Evolutionary conservation across 352 stramenopile species (phyloP).

Genomic region (Globisporangium canariense): DNA sequence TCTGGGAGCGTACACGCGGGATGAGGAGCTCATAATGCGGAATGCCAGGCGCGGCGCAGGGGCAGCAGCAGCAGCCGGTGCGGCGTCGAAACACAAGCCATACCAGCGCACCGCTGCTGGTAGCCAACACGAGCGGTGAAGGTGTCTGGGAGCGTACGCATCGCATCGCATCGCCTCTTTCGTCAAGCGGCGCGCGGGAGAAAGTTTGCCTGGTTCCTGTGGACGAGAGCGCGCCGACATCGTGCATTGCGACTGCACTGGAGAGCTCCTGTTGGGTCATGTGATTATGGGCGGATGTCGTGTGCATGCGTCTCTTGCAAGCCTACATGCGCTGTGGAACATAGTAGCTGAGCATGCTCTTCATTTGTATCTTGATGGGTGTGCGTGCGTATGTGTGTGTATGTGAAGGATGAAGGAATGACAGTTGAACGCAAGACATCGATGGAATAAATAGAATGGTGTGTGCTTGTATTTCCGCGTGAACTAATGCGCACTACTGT

Average conservation of each 20-base stretch:
- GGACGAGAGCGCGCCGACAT: not conserved
- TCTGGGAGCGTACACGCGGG: constrained; percentile 13
- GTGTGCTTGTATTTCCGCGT: not conserved
- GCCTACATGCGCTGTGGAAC: too few relatives aligned
- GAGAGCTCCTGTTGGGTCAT: too few relatives aligned
- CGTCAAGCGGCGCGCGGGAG: not conserved
- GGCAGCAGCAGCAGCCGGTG: constrained; percentile 4
- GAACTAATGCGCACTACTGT: not conserved
- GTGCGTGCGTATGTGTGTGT: too few relatives aligned
- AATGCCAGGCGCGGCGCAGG: constrained; percentile 4
- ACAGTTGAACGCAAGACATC: not conserved
- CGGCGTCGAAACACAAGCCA: constrained; percentile 4
- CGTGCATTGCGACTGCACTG: not conserved
- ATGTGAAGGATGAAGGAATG: not conserved
- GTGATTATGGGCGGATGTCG: too few relatives aligned
- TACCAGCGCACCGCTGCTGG: too few relatives aligned
- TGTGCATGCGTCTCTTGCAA: too few relatives aligned
- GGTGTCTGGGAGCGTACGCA: constrained; percentile 2
- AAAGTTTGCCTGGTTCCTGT: constrained; percentile 1
- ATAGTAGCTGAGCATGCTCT: too few relatives aligned
- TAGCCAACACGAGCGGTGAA: not conserved
- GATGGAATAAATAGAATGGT: constrained; percentile 2
- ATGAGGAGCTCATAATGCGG: constrained; percentile 1
- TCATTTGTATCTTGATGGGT: too few relatives aligned
- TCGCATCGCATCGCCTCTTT: not conserved